Evolutionary conservation across 2,329 filamentous ascomycete species (phyloP).

Genomic region (Fusarium sp.): DNA sequence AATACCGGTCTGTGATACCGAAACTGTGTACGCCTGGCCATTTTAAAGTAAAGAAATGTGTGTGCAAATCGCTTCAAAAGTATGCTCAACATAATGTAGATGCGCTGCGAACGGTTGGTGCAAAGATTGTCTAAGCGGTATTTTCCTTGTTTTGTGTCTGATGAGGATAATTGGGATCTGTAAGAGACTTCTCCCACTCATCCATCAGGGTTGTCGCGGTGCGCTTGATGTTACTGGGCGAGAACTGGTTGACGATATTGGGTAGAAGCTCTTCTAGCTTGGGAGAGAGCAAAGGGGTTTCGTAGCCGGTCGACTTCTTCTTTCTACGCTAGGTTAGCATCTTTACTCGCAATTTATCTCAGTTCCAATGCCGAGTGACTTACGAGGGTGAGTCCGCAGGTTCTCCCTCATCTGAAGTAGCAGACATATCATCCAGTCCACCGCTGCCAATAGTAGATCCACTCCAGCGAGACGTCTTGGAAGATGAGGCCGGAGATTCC

Average conservation of each 20-base stretch:
- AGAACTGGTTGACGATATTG: conserved; percentile 75
- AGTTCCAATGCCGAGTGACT: conserved; percentile 43
- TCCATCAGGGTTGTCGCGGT: conserved; percentile 88
- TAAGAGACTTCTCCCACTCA: conserved; percentile 80
- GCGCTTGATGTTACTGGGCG: conserved; percentile 79
- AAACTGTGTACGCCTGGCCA: conserved; percentile 22
- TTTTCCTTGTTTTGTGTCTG: conserved; percentile 48
- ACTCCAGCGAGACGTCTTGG: conserved; percentile 69
- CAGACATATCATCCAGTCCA: conserved; percentile 54
- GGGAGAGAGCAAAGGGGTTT: conserved; percentile 49
- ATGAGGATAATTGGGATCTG: conserved; percentile 43
- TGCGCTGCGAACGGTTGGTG: conserved; percentile 17
- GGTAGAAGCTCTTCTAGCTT: conserved; percentile 69
- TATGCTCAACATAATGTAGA: conserved; percentile 33
- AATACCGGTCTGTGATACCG: conserved; percentile 37
- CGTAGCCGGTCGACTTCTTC: conserved; percentile 45
- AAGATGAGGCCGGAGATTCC: conserved; percentile 63
- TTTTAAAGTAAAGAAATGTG: conserved; percentile 22
- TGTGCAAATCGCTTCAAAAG: conserved; percentile 29
- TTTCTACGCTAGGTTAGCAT: conserved; percentile 42
- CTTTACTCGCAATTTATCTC: neutral
- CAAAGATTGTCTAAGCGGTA: conserved; percentile 30
- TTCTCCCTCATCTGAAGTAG: conserved; percentile 59
- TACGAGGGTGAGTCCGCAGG: conserved; percentile 60
- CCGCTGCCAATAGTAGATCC: conserved; percentile 63